Evolutionary conservation across 2,329 filamentous ascomycete species (phyloP).

Genomic region (Whalleya microplaca): DNA sequence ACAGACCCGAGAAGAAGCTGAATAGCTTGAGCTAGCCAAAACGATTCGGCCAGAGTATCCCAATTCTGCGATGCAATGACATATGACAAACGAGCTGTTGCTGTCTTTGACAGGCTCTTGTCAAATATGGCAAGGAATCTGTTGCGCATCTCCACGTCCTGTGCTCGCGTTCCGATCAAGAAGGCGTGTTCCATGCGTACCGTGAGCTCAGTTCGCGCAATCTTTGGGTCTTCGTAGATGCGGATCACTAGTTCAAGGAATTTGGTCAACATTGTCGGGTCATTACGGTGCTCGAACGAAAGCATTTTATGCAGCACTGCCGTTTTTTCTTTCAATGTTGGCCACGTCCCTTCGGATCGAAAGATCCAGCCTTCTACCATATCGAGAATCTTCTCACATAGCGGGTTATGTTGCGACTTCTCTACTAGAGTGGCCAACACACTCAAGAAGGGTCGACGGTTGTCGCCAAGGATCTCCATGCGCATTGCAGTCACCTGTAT

Average conservation of each 20-base stretch:
- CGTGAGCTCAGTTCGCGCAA: slow-evolving; percentile 91
- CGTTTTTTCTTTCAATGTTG: slow-evolving; percentile 97
- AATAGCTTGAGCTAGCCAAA: slow-evolving; percentile 95
- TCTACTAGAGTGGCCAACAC: slow-evolving; percentile 94
- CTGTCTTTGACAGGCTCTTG: slow-evolving; percentile 89
- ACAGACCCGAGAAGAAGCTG: slow-evolving; percentile 90
- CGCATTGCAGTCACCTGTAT: slow-evolving; percentile 90
- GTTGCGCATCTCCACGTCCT: slow-evolving; percentile 95
- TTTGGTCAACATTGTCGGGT: slow-evolving; percentile 84
- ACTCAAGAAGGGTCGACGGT: slow-evolving; percentile 89
- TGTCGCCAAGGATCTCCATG: slow-evolving; percentile 91
- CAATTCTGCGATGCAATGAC: slow-evolving; percentile 93
- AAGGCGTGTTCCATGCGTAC: slow-evolving; percentile 98
- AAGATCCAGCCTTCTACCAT: slow-evolving; percentile 98
- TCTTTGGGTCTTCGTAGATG: slow-evolving; percentile 97
- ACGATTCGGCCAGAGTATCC: slow-evolving; percentile 92
- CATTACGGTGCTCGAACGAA: slow-evolving; percentile 83
- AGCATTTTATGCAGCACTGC: slow-evolving; percentile 99
- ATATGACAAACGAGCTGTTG: slow-evolving; percentile 85
- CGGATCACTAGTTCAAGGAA: slow-evolving; percentile 96
- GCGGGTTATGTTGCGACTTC: slow-evolving; percentile 82
- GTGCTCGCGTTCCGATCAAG: slow-evolving; percentile 88
- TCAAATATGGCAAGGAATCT: slow-evolving; percentile 97
- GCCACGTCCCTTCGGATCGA: slow-evolving; percentile 90
- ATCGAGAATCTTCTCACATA: slow-evolving; percentile 90